Conservation (phyloP, 768 basidiomycete species). For the Rickenella mellea region DNA sequence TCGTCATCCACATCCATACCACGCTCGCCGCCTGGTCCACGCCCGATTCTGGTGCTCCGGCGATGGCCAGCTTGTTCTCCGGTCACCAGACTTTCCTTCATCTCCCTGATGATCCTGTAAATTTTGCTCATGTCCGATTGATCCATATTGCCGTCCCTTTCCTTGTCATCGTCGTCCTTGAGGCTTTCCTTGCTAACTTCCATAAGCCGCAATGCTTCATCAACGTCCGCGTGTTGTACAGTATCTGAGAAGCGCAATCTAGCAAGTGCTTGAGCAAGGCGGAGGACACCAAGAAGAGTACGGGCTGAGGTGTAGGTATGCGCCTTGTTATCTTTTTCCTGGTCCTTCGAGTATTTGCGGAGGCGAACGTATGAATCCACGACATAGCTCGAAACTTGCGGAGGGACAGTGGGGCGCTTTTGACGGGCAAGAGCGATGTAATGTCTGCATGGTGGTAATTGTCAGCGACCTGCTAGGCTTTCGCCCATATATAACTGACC, state of each 20-base stretch:
- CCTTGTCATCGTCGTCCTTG: conserved; percentile 67
- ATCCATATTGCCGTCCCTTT: conserved; percentile 53
- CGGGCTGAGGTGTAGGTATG: conserved; percentile 95
- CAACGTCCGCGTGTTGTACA: conserved; percentile 83
- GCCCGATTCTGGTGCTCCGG: conserved; percentile 48
- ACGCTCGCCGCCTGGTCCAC: conserved; percentile 59
- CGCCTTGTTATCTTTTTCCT: conserved; percentile 77
- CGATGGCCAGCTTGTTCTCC: conserved; percentile 24
- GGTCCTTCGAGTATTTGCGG: conserved; percentile 87
- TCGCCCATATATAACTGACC: conserved; percentile 34
- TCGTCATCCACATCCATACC: conserved; percentile 67
- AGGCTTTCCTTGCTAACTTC: conserved; percentile 91
- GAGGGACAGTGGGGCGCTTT: conserved; percentile 84
- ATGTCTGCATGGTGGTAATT: conserved; percentile 42
- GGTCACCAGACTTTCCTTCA: conserved; percentile 41
- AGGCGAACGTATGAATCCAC: conserved; percentile 94
- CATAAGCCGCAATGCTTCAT: conserved; percentile 95
- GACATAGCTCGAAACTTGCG: conserved; percentile 81
- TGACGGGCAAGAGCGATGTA: conserved; percentile 90
- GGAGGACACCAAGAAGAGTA: conserved; percentile 88
- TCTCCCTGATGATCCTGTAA: conserved; percentile 84
- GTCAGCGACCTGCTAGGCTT: conserved; percentile 4
- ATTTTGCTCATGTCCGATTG: conserved; percentile 76
- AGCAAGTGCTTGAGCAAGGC: conserved; percentile 90
- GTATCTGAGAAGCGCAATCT: conserved; percentile 76